Conservation (phyloP, 352 stramenopile genomes). For the Phytophthora podocarpi region DNA sequence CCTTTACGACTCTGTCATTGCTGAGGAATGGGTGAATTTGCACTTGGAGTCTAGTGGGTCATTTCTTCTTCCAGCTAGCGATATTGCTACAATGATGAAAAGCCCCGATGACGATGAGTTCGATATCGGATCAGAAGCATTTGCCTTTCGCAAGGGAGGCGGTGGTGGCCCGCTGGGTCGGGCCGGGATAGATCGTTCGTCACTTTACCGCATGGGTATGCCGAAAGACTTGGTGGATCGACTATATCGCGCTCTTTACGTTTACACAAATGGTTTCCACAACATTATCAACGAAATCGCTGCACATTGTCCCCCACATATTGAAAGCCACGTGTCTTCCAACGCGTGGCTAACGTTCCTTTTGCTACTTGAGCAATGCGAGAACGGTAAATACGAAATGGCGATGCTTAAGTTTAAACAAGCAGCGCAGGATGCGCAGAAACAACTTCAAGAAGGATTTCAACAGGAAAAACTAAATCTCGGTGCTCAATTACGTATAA, state of each 20-base stretch:
- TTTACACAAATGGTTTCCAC: constrained; percentile 88
- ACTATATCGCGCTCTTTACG: constrained; percentile 81
- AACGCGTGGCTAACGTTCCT: constrained; percentile 84
- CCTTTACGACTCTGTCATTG: constrained; percentile 69
- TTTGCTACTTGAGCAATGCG: constrained; percentile 78
- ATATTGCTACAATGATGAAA: constrained; percentile 51
- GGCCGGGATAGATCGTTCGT: constrained; percentile 74
- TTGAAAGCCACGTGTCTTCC: constrained; percentile 79
- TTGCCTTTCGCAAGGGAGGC: constrained; percentile 51
- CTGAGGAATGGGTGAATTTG: constrained; percentile 83
- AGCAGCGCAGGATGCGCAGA: constrained; percentile 56
- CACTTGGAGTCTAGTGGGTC: constrained; percentile 61
- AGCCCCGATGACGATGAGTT: constrained; percentile 38
- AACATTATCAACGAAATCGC: constrained; percentile 85
- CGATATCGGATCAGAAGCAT: constrained; percentile 42
- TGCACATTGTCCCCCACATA: constrained; percentile 59
- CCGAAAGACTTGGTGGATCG: constrained; percentile 79
- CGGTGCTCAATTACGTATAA: constrained; percentile 33
- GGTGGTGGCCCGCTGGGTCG: constrained; percentile 50
- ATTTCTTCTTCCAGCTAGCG: constrained; percentile 56
- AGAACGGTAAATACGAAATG: constrained; percentile 86
- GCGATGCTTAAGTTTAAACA: constrained; percentile 88
- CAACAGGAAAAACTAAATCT: constrained; percentile 43
- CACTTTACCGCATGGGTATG: constrained; percentile 76
- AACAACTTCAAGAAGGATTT: constrained; percentile 58